Conservation (phyloP, 768 basidiomycete genomes). For the Floccularia luteovirens region DNA sequence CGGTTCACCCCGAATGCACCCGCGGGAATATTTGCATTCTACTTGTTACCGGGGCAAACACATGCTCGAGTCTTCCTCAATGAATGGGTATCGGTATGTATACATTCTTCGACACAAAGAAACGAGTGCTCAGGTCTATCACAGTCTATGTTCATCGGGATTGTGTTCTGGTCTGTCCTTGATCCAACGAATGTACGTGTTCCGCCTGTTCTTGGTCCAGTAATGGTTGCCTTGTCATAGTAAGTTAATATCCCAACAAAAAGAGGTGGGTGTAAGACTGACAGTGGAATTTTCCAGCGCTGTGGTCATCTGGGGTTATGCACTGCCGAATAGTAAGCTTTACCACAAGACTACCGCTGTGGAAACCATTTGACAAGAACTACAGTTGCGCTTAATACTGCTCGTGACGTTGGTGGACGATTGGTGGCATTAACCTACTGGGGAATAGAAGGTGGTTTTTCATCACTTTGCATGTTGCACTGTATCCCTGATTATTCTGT, state of each 20-base stretch:
- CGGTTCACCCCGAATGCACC: conserved; percentile 8
- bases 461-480: neutral
- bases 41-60: conserved; percentile 9
- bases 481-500: conserved; percentile 1
- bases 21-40: conserved; percentile 12
- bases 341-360: neutral
- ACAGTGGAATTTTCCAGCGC: conserved; percentile 26
- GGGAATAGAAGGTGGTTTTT: conserved; percentile 32
- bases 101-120: neutral
- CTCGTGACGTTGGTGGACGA: conserved; percentile 62
- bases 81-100: conserved; percentile 8
- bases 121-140: neutral
- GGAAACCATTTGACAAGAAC: conserved; percentile 1
- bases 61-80: conserved; percentile 8
- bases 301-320: conserved; percentile 54
- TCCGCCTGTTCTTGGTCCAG: conserved; percentile 44
- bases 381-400: conserved; percentile 54
- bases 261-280: neutral
- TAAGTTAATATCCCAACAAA: conserved; percentile 19
- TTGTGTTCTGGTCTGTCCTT: conserved; percentile 12
- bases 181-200: conserved; percentile 56
- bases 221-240: conserved; percentile 53
- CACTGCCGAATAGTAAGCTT: conserved; percentile 37
- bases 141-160: conserved; percentile 5
- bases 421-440: conserved; percentile 56